Percentiles rank a stretch among this genome's conserved stretches.
These are phyloP conservation scores for Nicotiana benthamiana DNA, from an alignment of 257 asterid genomes.

Conservation along the genomic window DNA sequence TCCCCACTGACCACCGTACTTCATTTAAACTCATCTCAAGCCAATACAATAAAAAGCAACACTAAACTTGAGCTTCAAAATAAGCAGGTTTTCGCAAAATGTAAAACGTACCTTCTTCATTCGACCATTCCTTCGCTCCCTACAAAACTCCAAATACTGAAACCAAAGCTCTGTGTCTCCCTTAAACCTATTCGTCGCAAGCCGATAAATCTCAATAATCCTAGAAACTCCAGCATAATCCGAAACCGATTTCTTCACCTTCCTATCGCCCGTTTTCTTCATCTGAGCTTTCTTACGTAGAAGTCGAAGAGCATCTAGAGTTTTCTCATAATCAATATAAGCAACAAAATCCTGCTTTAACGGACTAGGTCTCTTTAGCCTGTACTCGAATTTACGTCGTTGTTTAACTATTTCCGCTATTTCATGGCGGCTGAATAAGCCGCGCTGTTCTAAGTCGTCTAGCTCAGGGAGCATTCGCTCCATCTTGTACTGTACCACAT, in stretches of 20 bases:
- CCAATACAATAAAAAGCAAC: neutral
- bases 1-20: too few relatives aligned
- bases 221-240: constrained; percentile 69
- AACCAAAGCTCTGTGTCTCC: constrained; percentile 91
- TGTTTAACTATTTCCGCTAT: constrained; percentile 82
- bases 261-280: constrained; percentile 31
- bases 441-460: constrained; percentile 74
- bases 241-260: constrained; percentile 50
- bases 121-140: constrained; percentile 58
- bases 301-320: constrained; percentile 57
- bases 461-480: constrained; percentile 92
- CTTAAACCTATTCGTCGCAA: constrained; percentile 79
- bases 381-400: constrained; percentile 91
- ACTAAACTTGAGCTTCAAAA: neutral
- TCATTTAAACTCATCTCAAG: too few relatives aligned
- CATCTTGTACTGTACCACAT: constrained; percentile 75
- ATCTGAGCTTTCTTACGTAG: constrained; percentile 51
- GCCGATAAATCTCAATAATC: constrained; percentile 60
- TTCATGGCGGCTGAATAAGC: constrained; percentile 62
- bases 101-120: constrained; percentile 68
- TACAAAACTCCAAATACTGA: constrained; percentile 86
- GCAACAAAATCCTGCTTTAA: constrained; percentile 59
- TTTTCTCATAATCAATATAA: constrained; percentile 76
- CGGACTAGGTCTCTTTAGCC: constrained; percentile 85
- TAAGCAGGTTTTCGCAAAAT: neutral